Percentiles rank a stretch among this genome's conserved stretches.
phyloP scores from a whole-genome alignment of 352 stramenopile species.

The Phytopythium boreale region DNA sequence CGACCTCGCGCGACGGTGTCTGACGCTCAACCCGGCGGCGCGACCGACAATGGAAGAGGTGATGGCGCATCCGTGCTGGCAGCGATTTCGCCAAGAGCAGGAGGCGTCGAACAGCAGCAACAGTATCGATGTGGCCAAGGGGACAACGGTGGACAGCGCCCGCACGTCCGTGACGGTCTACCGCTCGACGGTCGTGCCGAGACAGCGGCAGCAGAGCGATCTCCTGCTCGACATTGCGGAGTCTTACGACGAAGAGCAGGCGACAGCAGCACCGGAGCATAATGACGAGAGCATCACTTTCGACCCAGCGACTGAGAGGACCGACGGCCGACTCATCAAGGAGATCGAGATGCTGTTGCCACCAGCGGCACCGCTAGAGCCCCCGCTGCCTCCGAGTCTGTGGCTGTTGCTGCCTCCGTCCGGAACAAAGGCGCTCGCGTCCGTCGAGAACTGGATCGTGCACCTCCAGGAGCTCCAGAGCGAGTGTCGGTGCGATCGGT shows the following conservation, averaged over 20 bases:
- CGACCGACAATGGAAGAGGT: slow-evolving; percentile 40
- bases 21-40: slow-evolving; percentile 28
- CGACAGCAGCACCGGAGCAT: background rate
- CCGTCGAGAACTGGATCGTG: slow-evolving; percentile 40
- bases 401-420: slow-evolving; percentile 60
- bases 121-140: background rate
- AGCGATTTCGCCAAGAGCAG: background rate
- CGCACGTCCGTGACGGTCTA: slow-evolving; percentile 7
- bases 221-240: slow-evolving; percentile 1
- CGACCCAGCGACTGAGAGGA: background rate
- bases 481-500: slow-evolving; percentile 10
- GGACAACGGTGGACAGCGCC: background rate
- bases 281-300: background rate
- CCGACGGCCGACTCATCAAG: background rate
- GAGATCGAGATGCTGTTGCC: background rate
- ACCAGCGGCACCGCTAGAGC: slow-evolving; percentile 10
- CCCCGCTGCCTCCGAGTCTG: slow-evolving; percentile 39
- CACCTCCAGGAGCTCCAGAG: slow-evolving; percentile 38
- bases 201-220: background rate
- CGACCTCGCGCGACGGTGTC: slow-evolving; percentile 37
- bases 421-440: slow-evolving; percentile 29
- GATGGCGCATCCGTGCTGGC: slow-evolving; percentile 35
- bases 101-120: background rate
- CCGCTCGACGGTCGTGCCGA: slow-evolving; percentile 1
- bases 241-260: background rate